Evolutionary conservation across 1,139 yeast genomes (phyloP).

Genomic region (Pichia sp.): DNA sequence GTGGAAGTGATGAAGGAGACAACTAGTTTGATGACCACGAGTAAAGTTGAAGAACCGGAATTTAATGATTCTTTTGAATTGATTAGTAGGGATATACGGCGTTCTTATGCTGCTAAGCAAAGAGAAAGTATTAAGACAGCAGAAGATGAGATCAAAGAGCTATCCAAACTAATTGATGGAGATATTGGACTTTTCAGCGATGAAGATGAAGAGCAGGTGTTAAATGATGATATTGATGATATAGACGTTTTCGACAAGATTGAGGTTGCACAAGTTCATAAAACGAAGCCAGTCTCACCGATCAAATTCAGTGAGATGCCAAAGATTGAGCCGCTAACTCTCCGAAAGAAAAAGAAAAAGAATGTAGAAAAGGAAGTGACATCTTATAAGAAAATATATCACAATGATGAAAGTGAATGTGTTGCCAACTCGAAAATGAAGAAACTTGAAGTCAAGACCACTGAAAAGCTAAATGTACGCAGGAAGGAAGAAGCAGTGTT

Average conservation of each 20-base stretch:
- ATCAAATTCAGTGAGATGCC: conserved; percentile 40
- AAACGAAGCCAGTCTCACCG: conserved; percentile 21
- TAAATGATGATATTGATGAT: conserved; percentile 13
- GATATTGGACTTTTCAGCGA: conserved; percentile 19
- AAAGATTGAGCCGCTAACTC: conserved; percentile 37
- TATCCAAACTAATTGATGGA: conserved; percentile 16
- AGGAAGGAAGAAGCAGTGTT: background rate
- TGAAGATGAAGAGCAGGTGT: conserved; percentile 21
- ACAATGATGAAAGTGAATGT: background rate
- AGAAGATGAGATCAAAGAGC: conserved; percentile 18
- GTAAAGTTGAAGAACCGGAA: background rate
- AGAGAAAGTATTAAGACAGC: conserved; percentile 11
- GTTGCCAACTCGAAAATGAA: background rate
- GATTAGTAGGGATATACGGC: conserved; percentile 26
- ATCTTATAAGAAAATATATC: background rate
- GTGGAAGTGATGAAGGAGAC: conserved; percentile 17
- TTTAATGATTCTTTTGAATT: conserved; percentile 25
- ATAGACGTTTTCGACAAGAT: conserved; percentile 20
- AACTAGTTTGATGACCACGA: conserved; percentile 12
- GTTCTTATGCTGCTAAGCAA: conserved; percentile 25
- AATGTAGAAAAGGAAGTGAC: conserved; percentile 21
- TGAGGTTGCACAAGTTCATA: conserved; percentile 22
- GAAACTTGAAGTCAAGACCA: background rate
- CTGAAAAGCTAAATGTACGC: background rate
- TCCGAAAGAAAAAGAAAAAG: conserved; percentile 20